phyloP scores from a whole-genome alignment of 306 rosid species.

The Prinsepia uniflora region DNA sequence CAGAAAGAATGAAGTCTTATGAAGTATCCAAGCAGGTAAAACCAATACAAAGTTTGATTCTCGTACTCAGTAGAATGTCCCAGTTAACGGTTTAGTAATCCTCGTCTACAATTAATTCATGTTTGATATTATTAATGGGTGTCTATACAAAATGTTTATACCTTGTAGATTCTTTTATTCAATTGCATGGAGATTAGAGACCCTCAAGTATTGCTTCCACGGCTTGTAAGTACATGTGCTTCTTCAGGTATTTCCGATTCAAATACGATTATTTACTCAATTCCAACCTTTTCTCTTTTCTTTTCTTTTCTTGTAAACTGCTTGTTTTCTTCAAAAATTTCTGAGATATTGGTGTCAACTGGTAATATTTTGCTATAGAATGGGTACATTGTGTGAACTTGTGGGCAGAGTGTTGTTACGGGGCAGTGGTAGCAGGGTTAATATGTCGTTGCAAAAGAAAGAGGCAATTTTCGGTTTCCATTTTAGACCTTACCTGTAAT shows the following conservation, averaged over 20 bases:
- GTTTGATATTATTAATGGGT: slow-evolving; percentile 12
- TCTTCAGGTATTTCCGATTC: slow-evolving; percentile 52
- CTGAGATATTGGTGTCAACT: slow-evolving; percentile 4
- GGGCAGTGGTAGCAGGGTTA: neutral
- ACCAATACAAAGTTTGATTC: slow-evolving; percentile 13
- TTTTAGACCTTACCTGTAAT: neutral
- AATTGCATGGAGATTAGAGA: slow-evolving; percentile 78
- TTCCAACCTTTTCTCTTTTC: neutral
- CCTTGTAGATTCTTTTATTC: slow-evolving; percentile 67
- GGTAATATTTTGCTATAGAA: neutral
- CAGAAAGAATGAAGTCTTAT: slow-evolving; percentile 22
- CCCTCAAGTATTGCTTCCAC: slow-evolving; percentile 64
- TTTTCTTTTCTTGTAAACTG: neutral
- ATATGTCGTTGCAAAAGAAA: neutral
- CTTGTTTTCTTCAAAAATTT: slow-evolving; percentile 5
- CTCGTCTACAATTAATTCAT: neutral
- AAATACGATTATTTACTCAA: neutral
- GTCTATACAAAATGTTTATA: slow-evolving; percentile 24
- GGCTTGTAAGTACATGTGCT: slow-evolving; percentile 56
- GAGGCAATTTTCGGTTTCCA: neutral
- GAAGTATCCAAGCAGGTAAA: slow-evolving; percentile 47
- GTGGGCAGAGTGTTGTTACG: neutral
- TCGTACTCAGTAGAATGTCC: neutral
- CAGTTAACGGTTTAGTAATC: neutral
- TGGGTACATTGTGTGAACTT: neutral